These are phyloP conservation scores for Alternaria arborescens DNA, from an alignment of 2,329 filamentous ascomycete genomes.

Conservation along the genomic window DNA sequence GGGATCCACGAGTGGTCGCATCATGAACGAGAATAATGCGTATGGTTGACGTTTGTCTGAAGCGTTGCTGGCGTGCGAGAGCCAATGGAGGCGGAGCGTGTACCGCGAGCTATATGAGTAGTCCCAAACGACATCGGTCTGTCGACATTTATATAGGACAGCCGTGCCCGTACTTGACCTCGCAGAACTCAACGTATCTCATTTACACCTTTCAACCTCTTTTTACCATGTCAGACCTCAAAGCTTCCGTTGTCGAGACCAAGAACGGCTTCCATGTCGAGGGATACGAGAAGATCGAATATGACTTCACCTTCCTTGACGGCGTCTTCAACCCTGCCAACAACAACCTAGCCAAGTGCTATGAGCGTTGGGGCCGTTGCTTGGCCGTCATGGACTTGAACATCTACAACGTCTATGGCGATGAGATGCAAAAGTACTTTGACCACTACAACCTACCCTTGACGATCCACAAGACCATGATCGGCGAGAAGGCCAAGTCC, in stretches of 20 bases:
- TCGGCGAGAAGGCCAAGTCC: slow-evolving; percentile 78
- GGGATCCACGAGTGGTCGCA: slow-evolving; percentile 30
- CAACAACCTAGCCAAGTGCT: slow-evolving; percentile 69
- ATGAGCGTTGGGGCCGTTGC: slow-evolving; percentile 70
- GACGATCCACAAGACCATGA: slow-evolving; percentile 75
- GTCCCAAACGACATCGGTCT: slow-evolving; percentile 21
- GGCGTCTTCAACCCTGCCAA: slow-evolving; percentile 71
- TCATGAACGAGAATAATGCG: slow-evolving; percentile 31
- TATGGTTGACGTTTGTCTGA: slow-evolving; percentile 41
- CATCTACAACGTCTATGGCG: slow-evolving; percentile 73
- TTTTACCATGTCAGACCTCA: slow-evolving; percentile 70
- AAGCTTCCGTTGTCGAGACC: slow-evolving; percentile 71
- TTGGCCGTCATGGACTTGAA: slow-evolving; percentile 76
- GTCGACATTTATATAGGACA: slow-evolving; percentile 30
- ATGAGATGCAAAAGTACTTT: slow-evolving; percentile 73
- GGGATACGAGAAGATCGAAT: slow-evolving; percentile 79
- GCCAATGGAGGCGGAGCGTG: slow-evolving; percentile 35
- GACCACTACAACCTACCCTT: slow-evolving; percentile 69
- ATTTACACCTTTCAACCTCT: slow-evolving; percentile 15
- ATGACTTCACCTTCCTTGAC: slow-evolving; percentile 77
- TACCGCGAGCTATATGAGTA: slow-evolving; percentile 22
- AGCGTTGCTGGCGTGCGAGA: slow-evolving; percentile 26
- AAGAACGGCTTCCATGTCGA: slow-evolving; percentile 73
- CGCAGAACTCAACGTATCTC: slow-evolving; percentile 39
- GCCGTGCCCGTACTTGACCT: slow-evolving; percentile 19